Percentiles rank a stretch among this genome's conserved stretches.
These are phyloP conservation scores for Dunaliella sp. DNA, from an alignment of 139 green algal species.

Conservation along the genomic window DNA sequence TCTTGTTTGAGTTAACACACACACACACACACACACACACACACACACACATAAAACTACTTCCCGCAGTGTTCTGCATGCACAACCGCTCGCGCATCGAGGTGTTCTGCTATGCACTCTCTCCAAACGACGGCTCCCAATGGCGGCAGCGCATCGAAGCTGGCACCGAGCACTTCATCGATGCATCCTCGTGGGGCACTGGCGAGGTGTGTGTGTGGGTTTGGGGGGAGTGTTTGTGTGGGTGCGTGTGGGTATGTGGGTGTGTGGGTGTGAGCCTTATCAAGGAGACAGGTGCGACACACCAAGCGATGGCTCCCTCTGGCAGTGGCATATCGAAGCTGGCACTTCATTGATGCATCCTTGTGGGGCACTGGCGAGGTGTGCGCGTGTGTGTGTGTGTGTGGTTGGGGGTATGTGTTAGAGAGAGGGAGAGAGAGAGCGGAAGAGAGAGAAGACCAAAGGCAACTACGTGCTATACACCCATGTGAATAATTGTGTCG, in stretches of 20 bases:
- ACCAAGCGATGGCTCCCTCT: too few species aligned
- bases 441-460: too few species aligned
- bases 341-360: background rate
- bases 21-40: too few species aligned
- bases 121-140: conserved; percentile 67
- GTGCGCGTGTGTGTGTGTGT: conserved; percentile 1
- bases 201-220: conserved; percentile 2
- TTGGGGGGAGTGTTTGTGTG: background rate
- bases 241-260: background rate
- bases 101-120: conserved; percentile 86
- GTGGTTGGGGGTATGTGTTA: background rate
- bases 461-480: too few species aligned
- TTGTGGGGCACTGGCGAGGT: background rate
- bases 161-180: conserved; percentile 80
- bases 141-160: conserved; percentile 73
- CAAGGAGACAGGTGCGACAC: too few species aligned
- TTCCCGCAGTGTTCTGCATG: conserved; percentile 82
- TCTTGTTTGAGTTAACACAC: too few species aligned
- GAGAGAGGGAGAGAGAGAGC: too few species aligned
- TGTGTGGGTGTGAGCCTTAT: background rate
- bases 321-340: background rate
- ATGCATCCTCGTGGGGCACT: conserved; percentile 53
- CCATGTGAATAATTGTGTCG: too few species aligned
- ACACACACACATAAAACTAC: too few species aligned
- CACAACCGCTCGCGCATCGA: conserved; percentile 72